Base-by-base conservation (phyloP, 2,329 filamentous ascomycete species). In the Fusarium algeriense region DNA sequence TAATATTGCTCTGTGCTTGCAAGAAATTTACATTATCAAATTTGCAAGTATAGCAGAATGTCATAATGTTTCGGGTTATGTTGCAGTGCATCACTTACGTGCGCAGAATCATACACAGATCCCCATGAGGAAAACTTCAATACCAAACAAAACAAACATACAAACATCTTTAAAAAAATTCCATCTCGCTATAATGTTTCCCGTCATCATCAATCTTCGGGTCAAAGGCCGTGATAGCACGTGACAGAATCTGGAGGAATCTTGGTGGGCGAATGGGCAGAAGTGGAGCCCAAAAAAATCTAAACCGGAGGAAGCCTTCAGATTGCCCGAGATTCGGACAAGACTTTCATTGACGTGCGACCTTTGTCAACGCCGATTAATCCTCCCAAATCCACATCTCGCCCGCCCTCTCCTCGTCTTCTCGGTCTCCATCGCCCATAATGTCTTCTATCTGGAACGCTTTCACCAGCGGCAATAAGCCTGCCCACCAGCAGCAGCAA, bases 371-470 rank as follows among this genome's bases (percentile, higher is more conserved):
- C 52, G 64, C 69, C 71, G 58, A 64, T 57, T 61, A 61, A 67
- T 57, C 66, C 58, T 52, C 62, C 63, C 60, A 56, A 66, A 54
- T 55, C 52, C 56, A 55, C 65, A 74, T 71, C 69, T 63, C 72
- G 50, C 56, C 60, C 65, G 56, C 61, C 64, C 58, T 61, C 60
- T 50, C 48, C 45, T 68, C 58, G 41, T 60, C 58, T 30, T 45
- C 69, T 73, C 50, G 41, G 61, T 50, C 55, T 52, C 61, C 60
- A 61, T 63, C 37, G 17, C 38, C 64, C 74, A 81, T 67, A 67
- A 89, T 89, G 87, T 86, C 87, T 59, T 86, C 86, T 50, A 81
- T 90, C 77, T 90, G 88, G 88, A 87, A 88, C 77, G 84, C 88
- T 72, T 83, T 90, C 75, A 89, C 88, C n/a, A 86, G 87, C 76